These are phyloP conservation scores for Phanerodontia chrysosporium DNA, from an alignment of 768 basidiomycete genomes.

Conservation along the genomic window DNA sequence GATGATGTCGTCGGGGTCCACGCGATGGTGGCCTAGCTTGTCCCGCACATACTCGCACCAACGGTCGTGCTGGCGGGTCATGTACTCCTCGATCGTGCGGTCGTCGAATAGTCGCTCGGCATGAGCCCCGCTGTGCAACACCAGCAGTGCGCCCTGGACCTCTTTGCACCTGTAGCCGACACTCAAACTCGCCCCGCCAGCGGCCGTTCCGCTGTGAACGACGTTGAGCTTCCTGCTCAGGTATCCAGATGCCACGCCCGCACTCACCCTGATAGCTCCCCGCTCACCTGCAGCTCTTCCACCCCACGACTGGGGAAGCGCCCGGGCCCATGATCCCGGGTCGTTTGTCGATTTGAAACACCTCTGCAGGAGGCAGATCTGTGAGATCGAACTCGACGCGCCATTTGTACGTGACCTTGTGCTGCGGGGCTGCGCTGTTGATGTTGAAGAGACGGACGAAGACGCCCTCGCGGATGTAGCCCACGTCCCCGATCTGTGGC, in stretches of 20 bases:
- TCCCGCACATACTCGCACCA: not conserved
- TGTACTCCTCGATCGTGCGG: not conserved
- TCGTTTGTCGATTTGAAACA: not conserved
- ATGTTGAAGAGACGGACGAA: constrained; percentile 11
- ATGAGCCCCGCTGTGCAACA: not conserved
- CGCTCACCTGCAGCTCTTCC: too few relatives aligned
- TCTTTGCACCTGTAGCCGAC: not conserved
- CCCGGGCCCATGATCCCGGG: not conserved
- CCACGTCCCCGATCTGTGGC: constrained; percentile 3
- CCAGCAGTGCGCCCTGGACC: not conserved
- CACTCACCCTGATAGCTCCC: too few relatives aligned
- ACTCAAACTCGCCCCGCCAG: not conserved
- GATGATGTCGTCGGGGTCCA: not conserved
- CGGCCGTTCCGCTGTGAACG: too few relatives aligned
- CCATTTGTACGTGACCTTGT: not conserved
- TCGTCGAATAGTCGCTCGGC: not conserved
- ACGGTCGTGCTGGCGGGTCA: not conserved
- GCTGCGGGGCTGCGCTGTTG: not conserved
- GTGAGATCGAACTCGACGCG: not conserved
- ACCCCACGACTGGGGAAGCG: not conserved
- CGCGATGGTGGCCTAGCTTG: not conserved
- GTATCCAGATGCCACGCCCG: too few relatives aligned
- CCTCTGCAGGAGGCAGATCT: not conserved
- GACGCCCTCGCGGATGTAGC: not conserved
- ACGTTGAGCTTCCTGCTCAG: too few relatives aligned